Conservation (phyloP, 352 stramenopile genomes). For the Sclerospora graminicola region DNA sequence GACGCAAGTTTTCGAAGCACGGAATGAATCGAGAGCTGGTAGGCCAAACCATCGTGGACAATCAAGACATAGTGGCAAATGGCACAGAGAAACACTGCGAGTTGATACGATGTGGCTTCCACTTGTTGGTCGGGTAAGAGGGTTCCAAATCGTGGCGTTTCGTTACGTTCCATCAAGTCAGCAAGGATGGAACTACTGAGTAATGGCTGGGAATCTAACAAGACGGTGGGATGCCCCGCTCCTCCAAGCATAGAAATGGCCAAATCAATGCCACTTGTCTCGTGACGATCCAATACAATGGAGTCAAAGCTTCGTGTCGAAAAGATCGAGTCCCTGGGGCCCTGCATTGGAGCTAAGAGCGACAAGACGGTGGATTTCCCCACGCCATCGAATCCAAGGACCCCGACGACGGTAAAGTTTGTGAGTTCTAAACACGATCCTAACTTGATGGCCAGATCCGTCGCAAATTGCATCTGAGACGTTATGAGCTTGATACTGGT, state of each 20-base stretch:
- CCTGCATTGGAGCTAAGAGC: constrained; percentile 19
- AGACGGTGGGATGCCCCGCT: constrained; percentile 23
- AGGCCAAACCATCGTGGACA: constrained; percentile 37
- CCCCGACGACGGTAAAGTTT: constrained; percentile 59
- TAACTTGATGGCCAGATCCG: constrained; percentile 43
- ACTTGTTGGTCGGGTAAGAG: constrained; percentile 55
- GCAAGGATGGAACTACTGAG: constrained; percentile 47
- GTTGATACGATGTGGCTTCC: constrained; percentile 47
- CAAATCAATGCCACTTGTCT: constrained; percentile 58
- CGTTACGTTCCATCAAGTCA: constrained; percentile 37
- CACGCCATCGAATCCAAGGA: constrained; percentile 52
- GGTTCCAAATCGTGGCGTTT: constrained; percentile 38
- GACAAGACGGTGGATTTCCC: constrained; percentile 71
- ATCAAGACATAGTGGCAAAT: constrained; percentile 75
- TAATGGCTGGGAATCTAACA: constrained; percentile 61
- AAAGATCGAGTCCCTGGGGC: constrained; percentile 16
- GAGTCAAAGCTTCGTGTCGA: constrained; percentile 28
- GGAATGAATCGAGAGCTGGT: constrained; percentile 21
- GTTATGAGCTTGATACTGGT: constrained; percentile 49
- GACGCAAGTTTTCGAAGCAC: constrained; percentile 42
- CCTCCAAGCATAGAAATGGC: constrained; percentile 23
- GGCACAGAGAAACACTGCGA: constrained; percentile 53
- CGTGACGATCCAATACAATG: constrained; percentile 19
- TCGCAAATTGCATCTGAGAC: constrained; percentile 46
- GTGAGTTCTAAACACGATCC: constrained; percentile 49